Evolutionary conservation across 139 green algal genomes (phyloP).

Genomic region (Tetratostichococcus sp.): DNA sequence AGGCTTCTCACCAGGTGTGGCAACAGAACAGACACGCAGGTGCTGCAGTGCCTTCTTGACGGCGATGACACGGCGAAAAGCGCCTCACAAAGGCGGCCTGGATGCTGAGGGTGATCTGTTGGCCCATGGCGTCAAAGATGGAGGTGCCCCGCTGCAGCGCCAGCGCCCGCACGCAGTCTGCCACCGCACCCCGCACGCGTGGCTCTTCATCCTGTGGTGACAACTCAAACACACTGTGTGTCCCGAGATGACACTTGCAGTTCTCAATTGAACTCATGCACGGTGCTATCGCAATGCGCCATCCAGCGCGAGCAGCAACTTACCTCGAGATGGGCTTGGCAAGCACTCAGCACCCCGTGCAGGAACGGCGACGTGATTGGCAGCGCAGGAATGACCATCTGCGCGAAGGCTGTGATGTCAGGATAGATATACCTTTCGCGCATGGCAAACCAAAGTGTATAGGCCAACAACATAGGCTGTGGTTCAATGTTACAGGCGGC

Average conservation of each 20-base stretch:
- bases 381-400: neutral
- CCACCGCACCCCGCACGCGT: conserved; percentile 59
- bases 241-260: too few relatives aligned
- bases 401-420: neutral
- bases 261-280: too few relatives aligned
- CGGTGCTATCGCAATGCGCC: too few relatives aligned
- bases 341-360: neutral
- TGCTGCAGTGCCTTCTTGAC: too few relatives aligned
- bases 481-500: neutral
- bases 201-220: conserved; percentile 45
- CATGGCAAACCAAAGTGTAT: too few relatives aligned
- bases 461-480: too few relatives aligned
- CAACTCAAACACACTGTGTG: neutral
- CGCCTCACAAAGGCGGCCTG: conserved; percentile 58
- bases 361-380: neutral
- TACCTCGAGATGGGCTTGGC: neutral
- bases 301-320: neutral
- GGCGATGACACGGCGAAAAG: too few relatives aligned
- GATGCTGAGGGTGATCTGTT: conserved; percentile 58
- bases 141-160: conserved; percentile 26
- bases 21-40: too few relatives aligned
- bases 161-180: conserved; percentile 46
- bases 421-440: too few relatives aligned
- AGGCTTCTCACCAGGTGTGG: too few relatives aligned
- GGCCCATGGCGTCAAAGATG: conserved; percentile 33